phyloP scores from a whole-genome alignment of 352 stramenopile species.

The Phytophthora tentaculata region DNA sequence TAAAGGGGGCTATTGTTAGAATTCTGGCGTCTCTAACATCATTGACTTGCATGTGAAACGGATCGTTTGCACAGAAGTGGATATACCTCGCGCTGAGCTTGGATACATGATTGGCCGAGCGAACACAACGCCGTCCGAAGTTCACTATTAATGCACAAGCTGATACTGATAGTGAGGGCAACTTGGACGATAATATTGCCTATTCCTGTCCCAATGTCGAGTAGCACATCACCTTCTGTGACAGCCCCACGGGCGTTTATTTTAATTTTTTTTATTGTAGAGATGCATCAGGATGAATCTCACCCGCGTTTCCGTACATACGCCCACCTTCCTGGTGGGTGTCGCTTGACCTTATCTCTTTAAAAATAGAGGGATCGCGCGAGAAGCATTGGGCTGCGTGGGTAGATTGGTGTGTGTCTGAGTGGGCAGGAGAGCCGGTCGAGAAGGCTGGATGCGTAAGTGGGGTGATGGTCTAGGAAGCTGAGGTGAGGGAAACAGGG shows the following conservation, averaged over 20 bases:
- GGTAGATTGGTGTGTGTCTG: neutral
- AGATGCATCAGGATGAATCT: neutral
- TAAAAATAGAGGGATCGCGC: neutral
- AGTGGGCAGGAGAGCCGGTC: neutral
- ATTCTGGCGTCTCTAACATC: neutral
- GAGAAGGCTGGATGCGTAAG: neutral
- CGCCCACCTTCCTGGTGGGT: neutral
- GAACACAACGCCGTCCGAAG: neutral
- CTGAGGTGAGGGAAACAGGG: neutral
- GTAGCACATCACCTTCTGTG: neutral
- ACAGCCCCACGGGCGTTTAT: neutral
- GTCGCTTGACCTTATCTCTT: neutral
- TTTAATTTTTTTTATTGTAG: no score
- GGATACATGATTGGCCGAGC: neutral
- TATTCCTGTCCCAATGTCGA: neutral
- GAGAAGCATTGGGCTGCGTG: neutral
- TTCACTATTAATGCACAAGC: neutral
- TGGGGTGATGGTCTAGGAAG: neutral
- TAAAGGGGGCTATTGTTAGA: neutral
- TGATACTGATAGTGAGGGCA: neutral
- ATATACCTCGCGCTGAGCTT: neutral
- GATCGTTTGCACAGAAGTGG: neutral
- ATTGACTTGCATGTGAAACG: neutral
- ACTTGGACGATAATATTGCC: slow-evolving; percentile 1
- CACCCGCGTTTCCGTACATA: neutral